These are phyloP conservation scores for Pezicula carpinea DNA, from an alignment of 2,329 filamentous ascomycete genomes.

Conservation along the genomic window DNA sequence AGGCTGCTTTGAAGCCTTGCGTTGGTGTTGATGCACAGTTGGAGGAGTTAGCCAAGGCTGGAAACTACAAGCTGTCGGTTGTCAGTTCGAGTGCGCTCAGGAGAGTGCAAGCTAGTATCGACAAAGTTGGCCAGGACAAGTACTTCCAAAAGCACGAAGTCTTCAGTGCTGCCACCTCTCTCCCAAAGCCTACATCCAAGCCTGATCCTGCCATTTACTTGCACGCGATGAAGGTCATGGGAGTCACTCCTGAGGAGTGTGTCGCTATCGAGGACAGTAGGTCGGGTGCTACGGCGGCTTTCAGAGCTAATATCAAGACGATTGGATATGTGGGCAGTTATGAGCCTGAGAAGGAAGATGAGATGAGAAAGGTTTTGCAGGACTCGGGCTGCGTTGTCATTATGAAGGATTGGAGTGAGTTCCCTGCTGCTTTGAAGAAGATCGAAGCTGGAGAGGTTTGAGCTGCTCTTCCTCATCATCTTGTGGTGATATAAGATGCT, in stretches of 20 bases:
- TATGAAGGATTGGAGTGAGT: conserved; percentile 57
- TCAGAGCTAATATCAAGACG: conserved; percentile 72
- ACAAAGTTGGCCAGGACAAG: conserved; percentile 73
- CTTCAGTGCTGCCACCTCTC: conserved; percentile 77
- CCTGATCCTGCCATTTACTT: conserved; percentile 87
- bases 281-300: conserved; percentile 74
- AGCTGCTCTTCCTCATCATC: not conserved
- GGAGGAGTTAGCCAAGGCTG: conserved; percentile 53
- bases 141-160: conserved; percentile 73
- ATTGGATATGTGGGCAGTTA: conserved; percentile 86
- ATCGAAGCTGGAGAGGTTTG: conserved; percentile 19
- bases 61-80: conserved; percentile 71
- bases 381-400: conserved; percentile 59
- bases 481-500: too few relatives aligned
- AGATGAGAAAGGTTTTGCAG: conserved; percentile 59
- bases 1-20: conserved; percentile 63
- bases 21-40: conserved; percentile 64
- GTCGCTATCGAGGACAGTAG: conserved; percentile 87
- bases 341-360: conserved; percentile 46
- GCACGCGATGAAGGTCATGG: conserved; percentile 68
- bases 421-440: conserved; percentile 26
- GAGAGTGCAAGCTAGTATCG: conserved; percentile 71
- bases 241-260: conserved; percentile 65
- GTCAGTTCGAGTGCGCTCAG: conserved; percentile 77
- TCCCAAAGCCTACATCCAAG: conserved; percentile 79